Conservation (phyloP, 768 basidiomycete species). For the Mycena venus region DNA sequence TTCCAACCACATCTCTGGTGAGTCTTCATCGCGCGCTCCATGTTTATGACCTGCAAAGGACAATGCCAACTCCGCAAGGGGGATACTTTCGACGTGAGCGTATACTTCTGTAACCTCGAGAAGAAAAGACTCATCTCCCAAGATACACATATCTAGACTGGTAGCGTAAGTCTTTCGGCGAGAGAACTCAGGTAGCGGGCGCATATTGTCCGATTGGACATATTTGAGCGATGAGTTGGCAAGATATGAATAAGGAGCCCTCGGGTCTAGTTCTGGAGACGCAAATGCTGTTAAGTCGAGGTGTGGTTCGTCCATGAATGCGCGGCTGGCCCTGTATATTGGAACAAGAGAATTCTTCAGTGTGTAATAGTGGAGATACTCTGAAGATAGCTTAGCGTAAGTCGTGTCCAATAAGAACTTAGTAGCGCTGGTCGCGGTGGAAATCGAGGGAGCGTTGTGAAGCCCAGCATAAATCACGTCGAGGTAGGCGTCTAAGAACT, state of each 20-base stretch:
- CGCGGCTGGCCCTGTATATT: background rate
- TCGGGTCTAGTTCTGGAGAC: background rate
- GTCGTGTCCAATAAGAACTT: background rate
- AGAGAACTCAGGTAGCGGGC: background rate
- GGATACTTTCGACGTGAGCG: background rate
- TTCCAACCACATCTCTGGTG: background rate
- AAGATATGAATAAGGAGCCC: background rate
- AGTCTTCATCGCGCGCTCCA: background rate
- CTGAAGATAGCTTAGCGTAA: background rate
- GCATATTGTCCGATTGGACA: background rate
- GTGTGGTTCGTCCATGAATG: background rate
- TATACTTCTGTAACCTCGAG: background rate
- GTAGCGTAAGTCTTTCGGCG: background rate
- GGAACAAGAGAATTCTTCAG: background rate
- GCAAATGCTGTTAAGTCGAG: background rate
- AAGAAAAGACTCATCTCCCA: background rate
- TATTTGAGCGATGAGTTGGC: background rate
- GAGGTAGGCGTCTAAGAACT: slow-evolving; percentile 42
- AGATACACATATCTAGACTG: background rate
- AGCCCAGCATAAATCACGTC: background rate
- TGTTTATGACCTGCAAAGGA: background rate
- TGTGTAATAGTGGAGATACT: background rate
- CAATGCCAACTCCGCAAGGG: background rate
- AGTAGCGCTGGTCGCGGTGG: background rate
- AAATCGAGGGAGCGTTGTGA: background rate